phyloP scores from a whole-genome alignment of 768 basidiomycete species.

The Mycena galopus region DNA sequence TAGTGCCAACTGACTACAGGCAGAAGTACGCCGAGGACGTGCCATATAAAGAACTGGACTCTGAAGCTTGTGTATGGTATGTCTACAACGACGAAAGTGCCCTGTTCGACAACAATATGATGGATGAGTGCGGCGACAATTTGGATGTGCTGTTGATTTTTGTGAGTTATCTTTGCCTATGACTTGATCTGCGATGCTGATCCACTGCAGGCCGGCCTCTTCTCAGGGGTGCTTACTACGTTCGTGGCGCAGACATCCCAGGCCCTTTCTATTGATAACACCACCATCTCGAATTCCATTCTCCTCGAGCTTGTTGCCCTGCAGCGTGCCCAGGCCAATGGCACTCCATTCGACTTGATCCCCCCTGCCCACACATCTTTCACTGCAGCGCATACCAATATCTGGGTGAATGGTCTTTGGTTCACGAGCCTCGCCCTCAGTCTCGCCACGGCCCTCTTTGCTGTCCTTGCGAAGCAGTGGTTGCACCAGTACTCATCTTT shows the following conservation, averaged over 20 bases:
- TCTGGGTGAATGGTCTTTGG: too few species aligned
- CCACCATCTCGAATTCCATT: too few species aligned
- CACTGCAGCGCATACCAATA: not conserved
- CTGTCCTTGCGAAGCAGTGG: not conserved
- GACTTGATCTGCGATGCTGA: not conserved
- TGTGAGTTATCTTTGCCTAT: not conserved
- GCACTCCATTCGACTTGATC: not conserved
- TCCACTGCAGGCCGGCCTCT: not conserved
- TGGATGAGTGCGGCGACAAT: not conserved
- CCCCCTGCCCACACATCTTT: not conserved
- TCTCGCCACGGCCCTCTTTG: not conserved
- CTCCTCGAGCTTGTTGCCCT: constrained; percentile 1
- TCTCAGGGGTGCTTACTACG: not conserved
- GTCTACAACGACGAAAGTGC: constrained; percentile 1
- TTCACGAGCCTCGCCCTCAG: not conserved
- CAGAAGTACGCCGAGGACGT: not conserved
- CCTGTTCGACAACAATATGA: not conserved
- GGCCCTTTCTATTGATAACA: too few species aligned
- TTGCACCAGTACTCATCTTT: not conserved
- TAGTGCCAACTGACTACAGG: too few species aligned
- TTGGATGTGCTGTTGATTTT: not conserved
- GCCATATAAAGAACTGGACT: not conserved
- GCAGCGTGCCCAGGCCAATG: not conserved
- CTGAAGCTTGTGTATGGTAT: not conserved
- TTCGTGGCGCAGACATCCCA: too few species aligned